Evolutionary conservation across 148 eudicot genomes (phyloP).

Genomic region (Hydrangea macrophylla): DNA sequence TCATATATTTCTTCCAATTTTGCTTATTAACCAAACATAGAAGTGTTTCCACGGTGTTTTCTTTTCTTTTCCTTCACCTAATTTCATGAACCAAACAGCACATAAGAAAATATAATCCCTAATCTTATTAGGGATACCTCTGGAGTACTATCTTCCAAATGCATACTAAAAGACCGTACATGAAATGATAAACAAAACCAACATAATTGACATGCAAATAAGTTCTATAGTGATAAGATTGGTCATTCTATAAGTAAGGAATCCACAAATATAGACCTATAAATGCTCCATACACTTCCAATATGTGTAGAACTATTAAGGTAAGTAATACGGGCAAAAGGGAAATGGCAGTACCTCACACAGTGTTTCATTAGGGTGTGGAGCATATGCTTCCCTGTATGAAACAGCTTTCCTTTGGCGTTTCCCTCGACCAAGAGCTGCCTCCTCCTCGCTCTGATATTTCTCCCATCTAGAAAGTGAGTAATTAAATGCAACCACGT

Average conservation of each 20-base stretch:
- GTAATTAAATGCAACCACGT: neutral
- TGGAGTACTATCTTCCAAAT: neutral
- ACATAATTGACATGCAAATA: neutral
- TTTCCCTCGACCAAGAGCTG: slow-evolving; percentile 96
- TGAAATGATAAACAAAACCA: too few relatives aligned
- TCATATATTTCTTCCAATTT: too few relatives aligned
- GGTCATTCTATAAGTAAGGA: neutral
- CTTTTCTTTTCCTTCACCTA: too few relatives aligned
- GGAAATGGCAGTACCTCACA: slow-evolving; percentile 49
- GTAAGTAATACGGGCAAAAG: neutral
- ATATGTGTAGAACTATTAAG: neutral
- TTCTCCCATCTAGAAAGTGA: slow-evolving; percentile 78
- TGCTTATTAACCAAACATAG: too few relatives aligned
- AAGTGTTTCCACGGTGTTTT: too few relatives aligned
- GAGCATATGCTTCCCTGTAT: slow-evolving; percentile 85
- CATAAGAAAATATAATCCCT: too few relatives aligned
- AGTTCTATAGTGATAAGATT: neutral
- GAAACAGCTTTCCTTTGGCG: slow-evolving; percentile 92
- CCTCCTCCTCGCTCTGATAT: slow-evolving; percentile 89
- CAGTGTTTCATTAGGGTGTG: slow-evolving; percentile 53
- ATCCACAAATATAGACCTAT: neutral
- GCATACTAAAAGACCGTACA: neutral
- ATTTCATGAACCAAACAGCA: too few relatives aligned
- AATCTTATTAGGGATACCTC: neutral
- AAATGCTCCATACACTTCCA: too few relatives aligned